Evolutionary conservation across 192 early-diverging fungal species (phyloP), one percentile per base, ranked within the genome.

Genomic region (Coemansia brasiliensis): DNA sequence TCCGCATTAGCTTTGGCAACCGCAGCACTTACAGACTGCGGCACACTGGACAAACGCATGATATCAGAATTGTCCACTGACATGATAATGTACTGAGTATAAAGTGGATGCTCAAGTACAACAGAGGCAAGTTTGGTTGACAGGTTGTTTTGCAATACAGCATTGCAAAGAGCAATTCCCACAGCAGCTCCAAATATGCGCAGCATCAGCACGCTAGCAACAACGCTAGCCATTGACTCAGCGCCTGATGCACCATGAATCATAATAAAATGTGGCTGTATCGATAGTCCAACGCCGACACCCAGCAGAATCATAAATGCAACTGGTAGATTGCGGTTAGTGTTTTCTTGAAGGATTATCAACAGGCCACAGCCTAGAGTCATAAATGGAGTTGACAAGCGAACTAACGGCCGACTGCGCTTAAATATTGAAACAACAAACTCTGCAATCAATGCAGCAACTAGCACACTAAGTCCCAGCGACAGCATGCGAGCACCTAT

Each of bases 161-260:
- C 64, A 53, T 74, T 73, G 51, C 54, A 66, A n/a, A 79, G 40
- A 7, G 70, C 71, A 46, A 79, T 62, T 0, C 54, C 65, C 13
- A 74, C 38, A 4, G 50, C 59, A 0, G 59, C 71, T 26, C 76
- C 76, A 13, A 66, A n/a, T 0, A 52, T 18, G 10, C 71, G 70
- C 24, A 66, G 22, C 41, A 74, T 66, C 39, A 73, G 27, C 16
- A 73, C 44, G 8, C 55, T 52, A 13, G 62, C 52, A 9, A 72
- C 64, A 11, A 61, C 55, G 17, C 21, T 43, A 18, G 58, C 46
- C 44, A 65, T 48, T 3, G 39, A 24, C 6, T 54, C 44, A 22
- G 27, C 39, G 0, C 22, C 53, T 35, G 56, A 41, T 9, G 67
- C 63, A 7, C 62, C 37, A 24, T 61, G 61, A 15, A 67, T 37